These are phyloP conservation scores for Penicillium nordicum DNA, from an alignment of 2,329 filamentous ascomycete species.

Conservation along the genomic window DNA sequence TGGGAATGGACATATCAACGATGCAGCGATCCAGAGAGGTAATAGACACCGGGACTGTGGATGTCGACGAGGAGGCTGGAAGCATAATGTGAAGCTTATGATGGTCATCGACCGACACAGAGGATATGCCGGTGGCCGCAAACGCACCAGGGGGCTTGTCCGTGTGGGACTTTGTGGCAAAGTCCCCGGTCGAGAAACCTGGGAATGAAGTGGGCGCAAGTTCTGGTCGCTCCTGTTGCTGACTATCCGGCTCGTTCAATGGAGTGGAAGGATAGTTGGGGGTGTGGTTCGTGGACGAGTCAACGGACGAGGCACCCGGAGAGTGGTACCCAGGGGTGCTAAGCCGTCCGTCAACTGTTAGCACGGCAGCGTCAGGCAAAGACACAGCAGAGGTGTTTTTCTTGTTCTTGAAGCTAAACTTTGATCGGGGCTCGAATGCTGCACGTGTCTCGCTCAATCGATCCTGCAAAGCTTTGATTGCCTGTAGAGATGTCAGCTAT, in stretches of 20 bases:
- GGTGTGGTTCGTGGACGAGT: constrained; percentile 37
- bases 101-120: constrained; percentile 65
- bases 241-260: constrained; percentile 34
- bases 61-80: constrained; percentile 65
- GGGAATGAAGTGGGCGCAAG: constrained; percentile 37
- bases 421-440: constrained; percentile 67
- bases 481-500: constrained; percentile 46
- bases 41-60: constrained; percentile 70
- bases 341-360: constrained; percentile 49
- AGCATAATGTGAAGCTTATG: constrained; percentile 71
- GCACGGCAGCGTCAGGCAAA: constrained; percentile 54
- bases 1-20: constrained; percentile 73
- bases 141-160: constrained; percentile 50
- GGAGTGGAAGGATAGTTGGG: constrained; percentile 38
- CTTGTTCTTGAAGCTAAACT: constrained; percentile 75
- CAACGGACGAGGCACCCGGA: constrained; percentile 41
- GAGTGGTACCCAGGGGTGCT: constrained; percentile 44
- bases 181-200: constrained; percentile 17
- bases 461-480: constrained; percentile 76
- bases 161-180: constrained; percentile 21
- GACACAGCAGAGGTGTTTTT: constrained; percentile 56
- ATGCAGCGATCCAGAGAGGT: constrained; percentile 68
- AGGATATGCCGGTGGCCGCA: constrained; percentile 51
- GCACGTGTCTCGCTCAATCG: constrained; percentile 69
- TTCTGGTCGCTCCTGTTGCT: constrained; percentile 36